Conservation (phyloP, 305 asterid genomes). For the Striga hermonthica region DNA sequence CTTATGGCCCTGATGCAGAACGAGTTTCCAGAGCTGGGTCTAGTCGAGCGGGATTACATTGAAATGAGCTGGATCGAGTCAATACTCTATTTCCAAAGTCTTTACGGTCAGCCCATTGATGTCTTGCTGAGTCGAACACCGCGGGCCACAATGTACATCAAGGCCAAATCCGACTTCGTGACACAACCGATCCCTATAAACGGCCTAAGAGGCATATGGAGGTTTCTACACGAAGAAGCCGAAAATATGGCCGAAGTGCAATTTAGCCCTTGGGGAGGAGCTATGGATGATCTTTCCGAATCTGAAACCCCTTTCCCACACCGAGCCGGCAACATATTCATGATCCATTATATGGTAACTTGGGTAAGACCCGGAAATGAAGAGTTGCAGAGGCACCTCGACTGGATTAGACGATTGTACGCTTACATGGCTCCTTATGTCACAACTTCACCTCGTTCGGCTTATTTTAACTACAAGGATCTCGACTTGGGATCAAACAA, state of each 20-base stretch:
- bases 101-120: conserved; percentile 13
- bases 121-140: conserved; percentile 17
- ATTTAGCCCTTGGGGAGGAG: conserved; percentile 4
- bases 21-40: conserved; percentile 38
- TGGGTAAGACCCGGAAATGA: neutral
- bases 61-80: conserved; percentile 30
- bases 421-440: conserved; percentile 2
- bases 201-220: conserved; percentile 31
- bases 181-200: conserved; percentile 21
- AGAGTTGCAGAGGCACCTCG: neutral
- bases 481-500: neutral
- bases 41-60: conserved; percentile 30
- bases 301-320: conserved; percentile 17
- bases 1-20: conserved; percentile 34
- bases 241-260: conserved; percentile 2
- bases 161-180: conserved; percentile 34
- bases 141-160: neutral
- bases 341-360: neutral
- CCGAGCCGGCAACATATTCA: neutral
- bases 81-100: conserved; percentile 20
- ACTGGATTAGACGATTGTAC: neutral
- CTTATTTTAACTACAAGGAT: neutral
- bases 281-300: neutral
- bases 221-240: conserved; percentile 25
- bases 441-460: neutral